Evolutionary conservation across 371 early-diverging fungal species (phyloP), one percentile per base, ranked within the genome.

Genomic region (Mortierella sp.): DNA sequence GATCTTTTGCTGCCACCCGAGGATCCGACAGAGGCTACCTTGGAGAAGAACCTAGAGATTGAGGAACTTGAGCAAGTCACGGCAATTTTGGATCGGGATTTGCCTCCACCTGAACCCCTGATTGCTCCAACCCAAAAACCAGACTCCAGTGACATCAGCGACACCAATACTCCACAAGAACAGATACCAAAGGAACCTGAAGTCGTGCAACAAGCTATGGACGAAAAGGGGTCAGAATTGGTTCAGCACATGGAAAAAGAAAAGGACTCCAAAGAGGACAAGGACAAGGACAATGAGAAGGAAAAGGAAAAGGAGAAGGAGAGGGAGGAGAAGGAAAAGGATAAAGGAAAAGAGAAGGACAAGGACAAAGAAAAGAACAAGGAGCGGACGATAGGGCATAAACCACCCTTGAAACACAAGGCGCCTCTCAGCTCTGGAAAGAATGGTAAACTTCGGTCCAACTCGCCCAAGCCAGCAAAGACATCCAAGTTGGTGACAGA

Each of bases 391-490:
- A 28, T 29, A 40, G 46, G 29, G 34, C n/a, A 10, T 50, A 44
- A 54, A 31, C 0, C 44, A 31, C n/a, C 52, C 1, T 19, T 55
- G 10, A 60, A 55, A 19, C 44, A 49, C 14, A 68, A 70, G 46
- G 19, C 40, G 17, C 48, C 46, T 1, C 17, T 43, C n/a, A 57
- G 31, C n/a, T 45, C 57, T 9, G 60, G 55, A 13, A 63, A 46
- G 29, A 55, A 41, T 6, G 43, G 54, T 0, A 66, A 62, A 21
- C 27, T 57, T 10, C 68, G 69, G 1, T 68, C 76, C 16, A 68
- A 68, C 22, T 74, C 76, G 1, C 76, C 76, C 6, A 74, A 74
- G 29, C 76, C 76, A 3, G 57, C 39, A 40, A 67, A 63, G 46
- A 46, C 63, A 13, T 63, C 76, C 2, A 67, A 63, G 45, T 37